Evolutionary conservation across 768 basidiomycete genomes (phyloP).

Genomic region (Kwoniella pini): DNA sequence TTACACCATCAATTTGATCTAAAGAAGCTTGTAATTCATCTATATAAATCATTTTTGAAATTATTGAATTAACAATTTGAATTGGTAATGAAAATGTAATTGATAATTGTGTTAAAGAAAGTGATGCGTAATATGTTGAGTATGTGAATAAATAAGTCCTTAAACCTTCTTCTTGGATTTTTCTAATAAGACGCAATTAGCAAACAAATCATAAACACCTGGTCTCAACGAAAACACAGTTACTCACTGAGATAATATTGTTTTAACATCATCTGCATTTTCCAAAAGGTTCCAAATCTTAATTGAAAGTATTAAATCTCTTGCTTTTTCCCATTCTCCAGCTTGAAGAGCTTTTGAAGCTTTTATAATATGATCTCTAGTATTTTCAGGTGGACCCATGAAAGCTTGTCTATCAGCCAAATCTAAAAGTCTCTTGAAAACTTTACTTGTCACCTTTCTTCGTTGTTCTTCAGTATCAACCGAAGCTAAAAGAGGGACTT

Average conservation of each 20-base stretch:
- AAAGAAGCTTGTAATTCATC: constrained; percentile 88
- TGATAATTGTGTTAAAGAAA: constrained; percentile 83
- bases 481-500: constrained; percentile 91
- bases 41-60: constrained; percentile 98
- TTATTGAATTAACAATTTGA: constrained; percentile 80
- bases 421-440: constrained; percentile 90
- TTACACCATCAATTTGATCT: constrained; percentile 83
- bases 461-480: constrained; percentile 92
- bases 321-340: constrained; percentile 95
- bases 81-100: constrained; percentile 81
- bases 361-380: constrained; percentile 98
- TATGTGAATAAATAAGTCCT: constrained; percentile 98
- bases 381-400: constrained; percentile 97
- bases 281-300: constrained; percentile 99
- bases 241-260: constrained; percentile 84
- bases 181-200: constrained; percentile 58
- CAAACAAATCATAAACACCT: too few species aligned
- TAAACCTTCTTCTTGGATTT: constrained; percentile 96
- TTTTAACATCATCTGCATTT: constrained; percentile 79
- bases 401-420: constrained; percentile 97
- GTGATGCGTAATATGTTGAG: constrained; percentile 85
- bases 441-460: constrained; percentile 91
- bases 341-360: constrained; percentile 94
- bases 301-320: constrained; percentile 89
- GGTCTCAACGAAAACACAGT: too few species aligned